phyloP scores from a whole-genome alignment of 1,284 basidiomycete species.

The Tilletia caries region DNA sequence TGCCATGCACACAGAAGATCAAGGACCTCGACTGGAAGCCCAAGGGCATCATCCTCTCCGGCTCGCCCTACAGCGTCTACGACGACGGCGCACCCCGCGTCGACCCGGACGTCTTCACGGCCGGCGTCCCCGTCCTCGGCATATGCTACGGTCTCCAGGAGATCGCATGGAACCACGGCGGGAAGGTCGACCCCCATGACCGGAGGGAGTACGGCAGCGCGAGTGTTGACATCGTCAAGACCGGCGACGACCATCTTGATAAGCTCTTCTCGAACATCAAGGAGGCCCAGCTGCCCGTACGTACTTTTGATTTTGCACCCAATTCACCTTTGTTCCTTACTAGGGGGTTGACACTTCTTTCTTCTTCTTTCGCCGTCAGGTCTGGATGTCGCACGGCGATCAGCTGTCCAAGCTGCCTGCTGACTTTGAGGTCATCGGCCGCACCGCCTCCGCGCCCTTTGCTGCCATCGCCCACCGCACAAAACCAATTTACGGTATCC shows the following conservation, averaged over 20 bases:
- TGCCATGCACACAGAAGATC: slow-evolving; percentile 93
- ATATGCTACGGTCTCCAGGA: slow-evolving; percentile 99
- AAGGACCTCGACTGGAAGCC: slow-evolving; percentile 88
- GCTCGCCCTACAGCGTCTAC: slow-evolving; percentile 98
- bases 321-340: not conserved
- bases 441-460: slow-evolving; percentile 82
- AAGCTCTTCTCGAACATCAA: slow-evolving; percentile 80
- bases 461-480: slow-evolving; percentile 88
- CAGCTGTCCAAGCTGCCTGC: slow-evolving; percentile 79
- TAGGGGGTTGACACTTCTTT: slow-evolving; percentile 12
- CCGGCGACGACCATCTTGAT: slow-evolving; percentile 63
- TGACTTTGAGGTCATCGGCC: slow-evolving; percentile 82
- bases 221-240: slow-evolving; percentile 70
- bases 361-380: slow-evolving; percentile 59
- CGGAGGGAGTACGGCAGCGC: slow-evolving; percentile 95
- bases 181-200: slow-evolving; percentile 80
- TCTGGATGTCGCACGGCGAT: slow-evolving; percentile 99
- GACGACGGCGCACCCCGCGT: slow-evolving; percentile 88
- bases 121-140: slow-evolving; percentile 87
- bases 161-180: slow-evolving; percentile 85
- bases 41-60: slow-evolving; percentile 95
- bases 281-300: slow-evolving; percentile 59
- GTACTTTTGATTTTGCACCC: not conserved
- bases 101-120: slow-evolving; percentile 87
- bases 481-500: slow-evolving; percentile 90